Percentiles rank a stretch among this genome's conserved stretches.
Evolutionary conservation across 1,139 yeast species (phyloP).

Genomic region (Pichia sp.): DNA sequence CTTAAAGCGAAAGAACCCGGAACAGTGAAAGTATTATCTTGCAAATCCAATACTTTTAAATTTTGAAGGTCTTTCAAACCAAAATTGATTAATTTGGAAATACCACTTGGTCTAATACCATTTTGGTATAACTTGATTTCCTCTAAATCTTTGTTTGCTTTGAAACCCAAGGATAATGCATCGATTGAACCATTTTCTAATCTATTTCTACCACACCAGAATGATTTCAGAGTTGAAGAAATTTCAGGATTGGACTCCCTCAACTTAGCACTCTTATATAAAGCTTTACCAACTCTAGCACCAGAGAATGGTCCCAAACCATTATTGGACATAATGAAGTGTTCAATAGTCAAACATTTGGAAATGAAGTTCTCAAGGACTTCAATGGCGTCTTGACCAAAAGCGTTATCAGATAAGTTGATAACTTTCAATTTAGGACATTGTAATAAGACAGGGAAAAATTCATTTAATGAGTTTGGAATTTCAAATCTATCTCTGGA

Average conservation of each 20-base stretch:
- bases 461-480: slow-evolving; percentile 66
- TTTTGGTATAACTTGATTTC: slow-evolving; percentile 83
- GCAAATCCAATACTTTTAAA: slow-evolving; percentile 71
- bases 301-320: slow-evolving; percentile 99
- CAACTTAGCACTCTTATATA: slow-evolving; percentile 48
- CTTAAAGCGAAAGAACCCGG: slow-evolving; percentile 75
- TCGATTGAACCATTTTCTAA: slow-evolving; percentile 89
- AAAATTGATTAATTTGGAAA: slow-evolving; percentile 60
- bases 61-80: slow-evolving; percentile 60
- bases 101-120: slow-evolving; percentile 93
- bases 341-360: slow-evolving; percentile 71
- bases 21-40: slow-evolving; percentile 90
- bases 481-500: slow-evolving; percentile 93
- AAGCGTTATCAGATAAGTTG: slow-evolving; percentile 90
- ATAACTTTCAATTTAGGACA: slow-evolving; percentile 64
- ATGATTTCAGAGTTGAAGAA: slow-evolving; percentile 53
- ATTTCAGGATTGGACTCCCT: slow-evolving; percentile 21
- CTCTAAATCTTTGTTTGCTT: slow-evolving; percentile 59
- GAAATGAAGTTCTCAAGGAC: slow-evolving; percentile 75
- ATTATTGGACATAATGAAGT: slow-evolving; percentile 82
- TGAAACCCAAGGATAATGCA: slow-evolving; percentile 67
- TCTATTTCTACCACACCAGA: slow-evolving; percentile 94
- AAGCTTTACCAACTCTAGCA: slow-evolving; percentile 81
- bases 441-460: slow-evolving; percentile 65
- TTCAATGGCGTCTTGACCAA: slow-evolving; percentile 91